phyloP scores from a whole-genome alignment of 2,329 filamentous ascomycete species.

The Ceratocystis lukuohia region DNA sequence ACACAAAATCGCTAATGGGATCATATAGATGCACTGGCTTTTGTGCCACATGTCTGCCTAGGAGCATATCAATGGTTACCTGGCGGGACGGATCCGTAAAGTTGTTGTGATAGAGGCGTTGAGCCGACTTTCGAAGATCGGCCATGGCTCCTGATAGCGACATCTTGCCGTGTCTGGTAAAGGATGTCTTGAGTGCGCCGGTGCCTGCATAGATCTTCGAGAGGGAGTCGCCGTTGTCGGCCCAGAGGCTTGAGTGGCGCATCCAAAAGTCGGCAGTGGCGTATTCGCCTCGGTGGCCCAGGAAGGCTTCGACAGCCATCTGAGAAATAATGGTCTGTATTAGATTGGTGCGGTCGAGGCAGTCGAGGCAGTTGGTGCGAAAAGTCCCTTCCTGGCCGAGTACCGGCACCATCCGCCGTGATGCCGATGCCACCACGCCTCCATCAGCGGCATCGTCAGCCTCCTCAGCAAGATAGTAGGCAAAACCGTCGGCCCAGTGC shows the following conservation, averaged over 20 bases:
- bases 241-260: conserved; percentile 86
- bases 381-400: conserved; percentile 93
- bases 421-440: conserved; percentile 26
- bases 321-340: conserved; percentile 93
- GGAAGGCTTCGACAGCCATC: conserved; percentile 78
- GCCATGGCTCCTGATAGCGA: conserved; percentile 83
- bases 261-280: conserved; percentile 77
- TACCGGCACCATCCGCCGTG: conserved; percentile 47
- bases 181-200: conserved; percentile 87
- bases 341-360: conserved; percentile 86
- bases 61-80: conserved; percentile 84
- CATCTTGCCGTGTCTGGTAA: conserved; percentile 91
- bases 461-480: conserved; percentile 78
- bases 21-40: conserved; percentile 75
- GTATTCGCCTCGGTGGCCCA: conserved; percentile 56
- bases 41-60: conserved; percentile 76
- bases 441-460: conserved; percentile 39
- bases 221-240: conserved; percentile 87
- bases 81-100: conserved; percentile 88
- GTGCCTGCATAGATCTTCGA: conserved; percentile 96
- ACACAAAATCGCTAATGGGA: conserved; percentile 84
- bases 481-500: conserved; percentile 70
- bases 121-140: conserved; percentile 90
- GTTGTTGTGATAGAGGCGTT: conserved; percentile 92
- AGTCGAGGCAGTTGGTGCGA: conserved; percentile 90